Conservation (phyloP, 768 basidiomycete genomes). For the Collybia sp. region DNA sequence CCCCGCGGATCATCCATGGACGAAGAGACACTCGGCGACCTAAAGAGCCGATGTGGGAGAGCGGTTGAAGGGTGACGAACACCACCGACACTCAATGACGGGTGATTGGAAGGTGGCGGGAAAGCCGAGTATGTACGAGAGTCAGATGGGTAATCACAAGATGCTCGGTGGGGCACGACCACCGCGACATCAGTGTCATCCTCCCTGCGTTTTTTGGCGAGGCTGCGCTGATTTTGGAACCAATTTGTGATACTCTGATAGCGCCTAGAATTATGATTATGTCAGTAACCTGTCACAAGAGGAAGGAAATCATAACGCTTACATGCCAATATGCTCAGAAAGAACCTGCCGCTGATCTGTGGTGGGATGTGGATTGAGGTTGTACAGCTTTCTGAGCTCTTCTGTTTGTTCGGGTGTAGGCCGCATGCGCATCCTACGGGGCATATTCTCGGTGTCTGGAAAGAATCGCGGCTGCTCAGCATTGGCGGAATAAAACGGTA, state of each 20-base stretch:
- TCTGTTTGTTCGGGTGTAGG: constrained; percentile 64
- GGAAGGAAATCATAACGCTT: constrained; percentile 32
- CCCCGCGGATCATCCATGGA: constrained; percentile 33
- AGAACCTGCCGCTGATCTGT: constrained; percentile 63
- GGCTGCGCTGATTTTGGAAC: constrained; percentile 84
- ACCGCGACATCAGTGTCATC: constrained; percentile 31
- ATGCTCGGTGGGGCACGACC: constrained; percentile 20
- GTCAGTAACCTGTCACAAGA: constrained; percentile 25
- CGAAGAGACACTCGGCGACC: constrained; percentile 36
- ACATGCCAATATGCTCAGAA: constrained; percentile 73
- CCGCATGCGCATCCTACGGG: constrained; percentile 59
- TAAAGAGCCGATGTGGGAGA: constrained; percentile 19
- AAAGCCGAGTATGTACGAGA: constrained; percentile 40
- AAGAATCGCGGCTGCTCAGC: constrained; percentile 46
- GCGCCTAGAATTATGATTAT: constrained; percentile 49
- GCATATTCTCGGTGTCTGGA: constrained; percentile 45
- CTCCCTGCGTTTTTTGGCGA: constrained; percentile 67
- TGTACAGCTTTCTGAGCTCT: constrained; percentile 63
- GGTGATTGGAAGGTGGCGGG: constrained; percentile 43
- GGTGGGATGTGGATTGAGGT: constrained; percentile 60
- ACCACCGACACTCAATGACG: constrained; percentile 35
- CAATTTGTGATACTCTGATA: constrained; percentile 80
- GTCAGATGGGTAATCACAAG: constrained; percentile 26
- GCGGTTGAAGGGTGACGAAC: constrained; percentile 28
- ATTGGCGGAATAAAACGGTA: constrained; percentile 37